Percentiles rank a stretch among this genome's conserved stretches.
These are phyloP conservation scores for Globisporangium echinulatum DNA, from an alignment of 352 stramenopile species.

Conservation along the genomic window DNA sequence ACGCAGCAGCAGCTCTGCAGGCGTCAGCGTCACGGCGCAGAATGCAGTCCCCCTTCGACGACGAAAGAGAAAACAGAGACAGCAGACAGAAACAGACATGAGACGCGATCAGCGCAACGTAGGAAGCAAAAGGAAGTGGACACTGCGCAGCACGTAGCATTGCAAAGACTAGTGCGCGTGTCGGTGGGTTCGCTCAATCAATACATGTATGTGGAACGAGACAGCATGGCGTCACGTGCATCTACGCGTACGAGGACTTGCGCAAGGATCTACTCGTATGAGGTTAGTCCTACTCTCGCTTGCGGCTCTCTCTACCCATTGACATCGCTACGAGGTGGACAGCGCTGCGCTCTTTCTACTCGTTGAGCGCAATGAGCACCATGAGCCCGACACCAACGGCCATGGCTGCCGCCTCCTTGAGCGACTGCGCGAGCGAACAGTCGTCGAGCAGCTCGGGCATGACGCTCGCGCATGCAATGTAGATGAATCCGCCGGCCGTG, in stretches of 20 bases:
- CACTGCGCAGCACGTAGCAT: too few relatives aligned
- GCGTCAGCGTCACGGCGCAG: too few relatives aligned
- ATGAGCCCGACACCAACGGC: slow-evolving; percentile 68
- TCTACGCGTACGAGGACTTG: not conserved
- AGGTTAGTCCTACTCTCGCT: not conserved
- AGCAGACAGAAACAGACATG: too few relatives aligned
- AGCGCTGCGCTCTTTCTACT: slow-evolving; percentile 19
- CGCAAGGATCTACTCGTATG: not conserved
- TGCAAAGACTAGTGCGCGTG: not conserved
- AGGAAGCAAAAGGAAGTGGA: too few relatives aligned
- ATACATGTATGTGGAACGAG: too few relatives aligned
- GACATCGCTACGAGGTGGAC: too few relatives aligned
- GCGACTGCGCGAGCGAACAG: slow-evolving; percentile 60
- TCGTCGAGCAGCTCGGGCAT: slow-evolving; percentile 89
- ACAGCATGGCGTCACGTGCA: not conserved
- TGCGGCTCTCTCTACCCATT: not conserved
- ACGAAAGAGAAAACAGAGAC: too few relatives aligned
- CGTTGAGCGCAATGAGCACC: slow-evolving; percentile 67
- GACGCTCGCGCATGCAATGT: slow-evolving; percentile 88
- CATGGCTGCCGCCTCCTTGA: slow-evolving; percentile 68
- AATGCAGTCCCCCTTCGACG: too few relatives aligned
- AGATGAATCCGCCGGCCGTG: slow-evolving; percentile 89
- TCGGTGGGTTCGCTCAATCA: too few relatives aligned
- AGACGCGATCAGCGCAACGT: too few relatives aligned
- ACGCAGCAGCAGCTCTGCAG: too few relatives aligned